Base-by-base conservation (phyloP, 495 filamentous ascomycete genomes). In the Xylaria curta region DNA sequence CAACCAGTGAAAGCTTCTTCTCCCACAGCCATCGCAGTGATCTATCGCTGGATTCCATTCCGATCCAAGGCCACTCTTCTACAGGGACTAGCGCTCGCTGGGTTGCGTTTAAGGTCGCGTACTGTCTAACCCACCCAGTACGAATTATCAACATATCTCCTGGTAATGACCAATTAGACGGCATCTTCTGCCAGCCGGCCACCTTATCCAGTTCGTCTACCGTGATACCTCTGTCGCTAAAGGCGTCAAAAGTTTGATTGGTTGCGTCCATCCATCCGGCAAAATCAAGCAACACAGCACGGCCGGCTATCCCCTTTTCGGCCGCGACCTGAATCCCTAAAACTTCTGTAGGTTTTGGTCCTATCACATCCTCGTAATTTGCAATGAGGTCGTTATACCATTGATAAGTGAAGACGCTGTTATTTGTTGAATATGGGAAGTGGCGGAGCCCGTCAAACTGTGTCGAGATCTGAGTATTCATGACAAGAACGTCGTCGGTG, bases 371-470 rank as follows among this genome's bases (percentile, higher is more conserved):
- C 40, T 74, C 68, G 51, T 63, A 74, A 62, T 51, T 59, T 15
- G 47, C 60, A 36, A 73, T 73, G 10, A 75, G 54, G 62, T 72
- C 66, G 61, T 77, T 76, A 51, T 77, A 77, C 70, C 70, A 77
- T 21, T 58, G 73, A 21, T 72, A 72, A 12, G 62, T 51, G 38
- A 15, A 33, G 31, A 73, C 59, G 31, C 51, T 59, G n/a, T 64
- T 70, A 31, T 73, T 64, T 7, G 71, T 73, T 19, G 66, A 65
- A 44, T 74, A 74, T 2, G 73, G 71, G 65, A 87, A 85, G 71
- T 91, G 88, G 53, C 88, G 81, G n/a, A 91, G 81, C 4, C 90
- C 90, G 73, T 91, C 90, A 88, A 89, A 91, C 76, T 92, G 89
- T 0, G 89, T 90, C 4, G 86, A 84, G 65, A 87, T 86, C 73